phyloP scores from a whole-genome alignment of 768 basidiomycete genomes.

The Boletus pseudopeckii region DNA sequence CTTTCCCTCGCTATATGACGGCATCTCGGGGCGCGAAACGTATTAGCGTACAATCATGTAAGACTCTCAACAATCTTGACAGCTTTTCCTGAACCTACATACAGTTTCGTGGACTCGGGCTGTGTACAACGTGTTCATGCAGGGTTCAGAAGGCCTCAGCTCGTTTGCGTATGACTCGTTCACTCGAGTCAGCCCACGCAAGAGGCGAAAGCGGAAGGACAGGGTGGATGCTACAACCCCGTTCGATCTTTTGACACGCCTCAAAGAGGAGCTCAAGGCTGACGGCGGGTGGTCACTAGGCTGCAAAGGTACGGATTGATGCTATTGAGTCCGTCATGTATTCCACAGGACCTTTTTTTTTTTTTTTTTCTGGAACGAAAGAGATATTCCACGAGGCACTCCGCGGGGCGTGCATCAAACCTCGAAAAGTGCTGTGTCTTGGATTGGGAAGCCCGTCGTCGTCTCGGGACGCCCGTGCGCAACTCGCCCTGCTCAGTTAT shows the following conservation, averaged over 20 bases:
- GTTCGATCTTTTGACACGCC: constrained; percentile 38
- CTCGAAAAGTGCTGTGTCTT: constrained; percentile 54
- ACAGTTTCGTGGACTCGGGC: background rate
- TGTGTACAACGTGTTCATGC: constrained; percentile 6
- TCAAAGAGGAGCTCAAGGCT: constrained; percentile 42
- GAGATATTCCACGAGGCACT: constrained; percentile 38
- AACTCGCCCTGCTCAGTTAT: constrained; percentile 63
- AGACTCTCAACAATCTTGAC: background rate
- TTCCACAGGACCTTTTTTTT: background rate
- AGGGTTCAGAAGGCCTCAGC: constrained; percentile 11
- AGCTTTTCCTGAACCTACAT: background rate
- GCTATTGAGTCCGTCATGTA: constrained; percentile 13
- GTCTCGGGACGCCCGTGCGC: constrained; percentile 60
- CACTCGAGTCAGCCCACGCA: constrained; percentile 47
- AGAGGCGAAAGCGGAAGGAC: constrained; percentile 44
- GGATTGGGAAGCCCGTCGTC: constrained; percentile 70
- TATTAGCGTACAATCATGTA: background rate
- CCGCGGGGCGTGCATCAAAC: constrained; percentile 17
- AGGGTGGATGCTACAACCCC: constrained; percentile 33
- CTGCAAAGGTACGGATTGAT: constrained; percentile 49
- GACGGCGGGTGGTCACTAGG: constrained; percentile 52
- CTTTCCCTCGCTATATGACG: background rate
- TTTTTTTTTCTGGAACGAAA: constrained; percentile 19
- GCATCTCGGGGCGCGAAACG: background rate
- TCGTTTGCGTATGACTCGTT: constrained; percentile 47